A percentile compares a stretch with the other conserved stretches of the same genome.
Evolutionary conservation across 2,329 filamentous ascomycete species (phyloP).

Genomic region (Ascochyta pisi): DNA sequence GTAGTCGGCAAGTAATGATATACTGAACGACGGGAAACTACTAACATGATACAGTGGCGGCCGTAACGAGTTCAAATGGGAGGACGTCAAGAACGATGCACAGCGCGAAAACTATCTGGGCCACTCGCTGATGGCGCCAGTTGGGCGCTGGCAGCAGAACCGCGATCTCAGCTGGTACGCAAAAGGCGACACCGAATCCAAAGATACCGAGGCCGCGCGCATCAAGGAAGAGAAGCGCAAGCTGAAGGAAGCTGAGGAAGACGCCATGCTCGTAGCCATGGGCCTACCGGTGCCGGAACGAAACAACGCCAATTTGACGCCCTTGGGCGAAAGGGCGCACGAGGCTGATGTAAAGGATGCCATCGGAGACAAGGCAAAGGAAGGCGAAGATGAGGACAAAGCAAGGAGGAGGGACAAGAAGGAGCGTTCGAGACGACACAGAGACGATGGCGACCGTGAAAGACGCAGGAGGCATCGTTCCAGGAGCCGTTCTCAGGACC

Average conservation of each 20-base stretch:
- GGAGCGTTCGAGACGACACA: constrained; percentile 34
- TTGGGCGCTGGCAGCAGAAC: constrained; percentile 89
- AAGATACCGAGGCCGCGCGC: constrained; percentile 65
- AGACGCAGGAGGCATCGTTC: constrained; percentile 35
- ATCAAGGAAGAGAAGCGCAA: constrained; percentile 73
- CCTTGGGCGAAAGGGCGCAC: constrained; percentile 61
- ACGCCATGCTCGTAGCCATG: constrained; percentile 83
- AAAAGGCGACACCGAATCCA: constrained; percentile 62
- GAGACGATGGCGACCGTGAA: constrained; percentile 33
- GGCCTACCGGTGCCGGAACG: constrained; percentile 75
- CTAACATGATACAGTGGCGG: constrained; percentile 68
- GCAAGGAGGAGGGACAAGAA: constrained; percentile 30
- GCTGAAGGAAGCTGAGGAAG: constrained; percentile 91
- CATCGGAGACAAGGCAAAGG: constrained; percentile 57
- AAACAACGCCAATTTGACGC: constrained; percentile 68
- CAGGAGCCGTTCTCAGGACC: constrained; percentile 37
- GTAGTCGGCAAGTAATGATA: constrained; percentile 63
- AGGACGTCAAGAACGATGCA: constrained; percentile 83
- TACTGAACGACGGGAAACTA: constrained; percentile 6
- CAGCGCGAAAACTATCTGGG: constrained; percentile 93
- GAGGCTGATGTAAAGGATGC: constrained; percentile 64
- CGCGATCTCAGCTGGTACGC: constrained; percentile 72
- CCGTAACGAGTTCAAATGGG: constrained; percentile 92
- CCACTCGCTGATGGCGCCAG: constrained; percentile 89
- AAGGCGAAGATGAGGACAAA: constrained; percentile 38